These are phyloP conservation scores for Salisapilia sapeloensis DNA, from an alignment of 352 stramenopile species.

Conservation along the genomic window DNA sequence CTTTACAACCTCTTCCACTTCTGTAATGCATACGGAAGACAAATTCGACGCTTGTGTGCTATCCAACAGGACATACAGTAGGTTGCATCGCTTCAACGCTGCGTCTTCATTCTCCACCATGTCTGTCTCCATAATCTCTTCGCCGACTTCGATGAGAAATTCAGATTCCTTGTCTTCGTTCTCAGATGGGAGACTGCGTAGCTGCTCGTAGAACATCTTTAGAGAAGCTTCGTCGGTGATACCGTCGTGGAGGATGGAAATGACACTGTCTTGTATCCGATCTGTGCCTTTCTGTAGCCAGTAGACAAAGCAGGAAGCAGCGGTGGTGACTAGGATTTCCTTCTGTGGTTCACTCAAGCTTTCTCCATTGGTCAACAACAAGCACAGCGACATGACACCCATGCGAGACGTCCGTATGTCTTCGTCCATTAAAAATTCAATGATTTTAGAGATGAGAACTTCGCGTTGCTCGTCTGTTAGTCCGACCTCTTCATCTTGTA, in stretches of 20 bases:
- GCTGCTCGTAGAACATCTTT: constrained; percentile 40
- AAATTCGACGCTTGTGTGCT: no score
- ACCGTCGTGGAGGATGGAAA: constrained; percentile 55
- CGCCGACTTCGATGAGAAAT: constrained; percentile 45
- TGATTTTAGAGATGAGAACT: constrained; percentile 50
- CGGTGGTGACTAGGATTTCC: constrained; percentile 54
- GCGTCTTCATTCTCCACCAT: constrained; percentile 23
- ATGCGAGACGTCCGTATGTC: constrained; percentile 60
- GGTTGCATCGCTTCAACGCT: constrained; percentile 45
- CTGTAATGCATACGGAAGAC: no score
- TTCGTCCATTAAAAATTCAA: constrained; percentile 50
- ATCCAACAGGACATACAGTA: constrained; percentile 34
- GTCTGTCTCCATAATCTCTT: constrained; percentile 56
- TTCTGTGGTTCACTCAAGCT: constrained; percentile 32
- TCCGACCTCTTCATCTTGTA: constrained; percentile 24
- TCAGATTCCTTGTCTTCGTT: no score
- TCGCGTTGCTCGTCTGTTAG: constrained; percentile 27
- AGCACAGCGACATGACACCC: constrained; percentile 38
- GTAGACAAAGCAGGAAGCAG: constrained; percentile 50
- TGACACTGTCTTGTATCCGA: constrained; percentile 60
- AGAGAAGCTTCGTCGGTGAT: constrained; percentile 19
- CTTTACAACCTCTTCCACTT: no score
- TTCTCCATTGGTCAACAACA: constrained; percentile 49
- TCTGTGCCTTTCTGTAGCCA: constrained; percentile 77
- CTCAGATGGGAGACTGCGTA: constrained; percentile 22